These are phyloP conservation scores for Arthrobotrys megalospora DNA, from an alignment of 2,329 filamentous ascomycete species.

Conservation along the genomic window DNA sequence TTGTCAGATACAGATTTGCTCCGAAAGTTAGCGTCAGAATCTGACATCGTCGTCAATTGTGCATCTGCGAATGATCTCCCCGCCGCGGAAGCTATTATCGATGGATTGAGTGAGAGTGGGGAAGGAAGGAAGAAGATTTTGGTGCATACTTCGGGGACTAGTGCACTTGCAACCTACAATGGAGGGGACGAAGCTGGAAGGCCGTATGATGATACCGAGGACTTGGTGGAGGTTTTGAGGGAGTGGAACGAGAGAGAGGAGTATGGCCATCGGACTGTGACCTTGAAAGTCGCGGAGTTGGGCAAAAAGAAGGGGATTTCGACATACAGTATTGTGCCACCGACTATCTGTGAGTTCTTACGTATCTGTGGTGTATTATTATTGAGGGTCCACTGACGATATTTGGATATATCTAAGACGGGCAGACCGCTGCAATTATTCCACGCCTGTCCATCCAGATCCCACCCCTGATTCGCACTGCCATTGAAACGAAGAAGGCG, in stretches of 20 bases:
- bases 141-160: constrained; percentile 51
- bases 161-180: constrained; percentile 38
- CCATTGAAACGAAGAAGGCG: constrained; percentile 41
- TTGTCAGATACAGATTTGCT: constrained; percentile 40
- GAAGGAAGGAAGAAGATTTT: constrained; percentile 49
- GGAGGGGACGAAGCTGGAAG: constrained; percentile 37
- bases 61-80: constrained; percentile 48
- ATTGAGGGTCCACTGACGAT: too few species aligned
- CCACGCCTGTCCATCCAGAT: constrained; percentile 52
- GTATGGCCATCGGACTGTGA: constrained; percentile 48
- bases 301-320: constrained; percentile 31
- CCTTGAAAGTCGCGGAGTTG: constrained; percentile 27
- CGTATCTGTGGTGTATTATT: background rate
- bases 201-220: constrained; percentile 31
- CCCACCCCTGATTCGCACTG: constrained; percentile 36
- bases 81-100: constrained; percentile 32
- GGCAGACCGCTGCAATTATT: constrained; percentile 31
- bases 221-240: constrained; percentile 39
- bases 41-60: constrained; percentile 56
- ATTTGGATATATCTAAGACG: constrained; percentile 16
- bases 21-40: constrained; percentile 35
- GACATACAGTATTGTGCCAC: constrained; percentile 42
- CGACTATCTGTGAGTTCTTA: constrained; percentile 43
- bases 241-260: constrained; percentile 37
- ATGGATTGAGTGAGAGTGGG: constrained; percentile 20